Evolutionary conservation across 257 asterid genomes (phyloP).

Genomic region (Solanum gracilifrons): DNA sequence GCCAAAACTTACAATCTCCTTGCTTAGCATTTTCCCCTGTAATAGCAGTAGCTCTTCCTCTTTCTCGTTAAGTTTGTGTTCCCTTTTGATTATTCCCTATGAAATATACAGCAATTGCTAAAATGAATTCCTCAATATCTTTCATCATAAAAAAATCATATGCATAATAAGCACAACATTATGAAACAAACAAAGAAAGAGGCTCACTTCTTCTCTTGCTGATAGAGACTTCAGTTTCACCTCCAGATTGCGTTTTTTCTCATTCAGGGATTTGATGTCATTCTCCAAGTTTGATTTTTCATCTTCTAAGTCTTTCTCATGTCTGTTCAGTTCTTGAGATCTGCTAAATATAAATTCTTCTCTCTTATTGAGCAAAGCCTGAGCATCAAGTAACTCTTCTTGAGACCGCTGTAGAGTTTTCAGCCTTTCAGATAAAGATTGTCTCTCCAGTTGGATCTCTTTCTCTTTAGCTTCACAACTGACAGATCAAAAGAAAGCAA

Average conservation of each 20-base stretch:
- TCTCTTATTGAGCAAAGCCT: slow-evolving; percentile 77
- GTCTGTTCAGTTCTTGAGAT: slow-evolving; percentile 56
- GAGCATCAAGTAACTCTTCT: slow-evolving; percentile 71
- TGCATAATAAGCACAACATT: slow-evolving; percentile 7
- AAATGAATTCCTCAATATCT: background rate
- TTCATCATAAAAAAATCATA: background rate
- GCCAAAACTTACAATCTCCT: slow-evolving; percentile 58
- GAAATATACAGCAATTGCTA: background rate
- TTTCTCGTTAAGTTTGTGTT: slow-evolving; percentile 47
- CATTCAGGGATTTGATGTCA: slow-evolving; percentile 37
- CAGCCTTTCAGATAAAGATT: slow-evolving; percentile 62
- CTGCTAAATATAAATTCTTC: slow-evolving; percentile 54
- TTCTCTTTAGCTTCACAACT: slow-evolving; percentile 82
- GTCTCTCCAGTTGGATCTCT: slow-evolving; percentile 75
- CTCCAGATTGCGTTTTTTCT: slow-evolving; percentile 43
- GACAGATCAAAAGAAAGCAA: slow-evolving; percentile 8
- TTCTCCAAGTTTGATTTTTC: slow-evolving; percentile 39
- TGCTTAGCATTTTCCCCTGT: slow-evolving; percentile 56
- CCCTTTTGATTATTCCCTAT: slow-evolving; percentile 56
- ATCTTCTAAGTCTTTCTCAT: slow-evolving; percentile 56
- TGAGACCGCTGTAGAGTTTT: slow-evolving; percentile 63
- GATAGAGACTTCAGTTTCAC: slow-evolving; percentile 47
- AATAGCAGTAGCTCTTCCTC: slow-evolving; percentile 64
- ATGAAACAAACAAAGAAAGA: background rate
- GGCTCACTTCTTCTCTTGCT: slow-evolving; percentile 72